Percentiles rank a stretch among this genome's conserved stretches.
Evolutionary conservation across 2,329 filamentous ascomycete genomes (phyloP).

Genomic region (Fusarium nisikadoi): DNA sequence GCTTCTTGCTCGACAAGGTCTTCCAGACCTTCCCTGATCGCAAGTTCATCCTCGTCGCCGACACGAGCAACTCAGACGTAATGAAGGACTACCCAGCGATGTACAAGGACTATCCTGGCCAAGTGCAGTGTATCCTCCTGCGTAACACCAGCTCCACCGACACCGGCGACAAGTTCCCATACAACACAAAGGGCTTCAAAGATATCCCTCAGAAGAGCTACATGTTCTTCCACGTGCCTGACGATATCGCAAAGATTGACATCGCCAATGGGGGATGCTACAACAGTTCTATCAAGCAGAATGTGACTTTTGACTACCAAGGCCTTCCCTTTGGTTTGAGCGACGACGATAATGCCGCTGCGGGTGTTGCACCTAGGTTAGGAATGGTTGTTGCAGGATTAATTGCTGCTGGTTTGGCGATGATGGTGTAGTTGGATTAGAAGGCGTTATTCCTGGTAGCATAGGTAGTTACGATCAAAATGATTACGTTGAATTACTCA

Average conservation of each 20-base stretch:
- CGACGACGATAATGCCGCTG: conserved; percentile 47
- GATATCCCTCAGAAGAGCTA: conserved; percentile 72
- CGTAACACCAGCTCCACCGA: conserved; percentile 80
- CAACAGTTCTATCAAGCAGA: conserved; percentile 72
- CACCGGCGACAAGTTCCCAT: conserved; percentile 73
- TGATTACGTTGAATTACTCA: conserved; percentile 1
- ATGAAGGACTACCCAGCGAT: conserved; percentile 74
- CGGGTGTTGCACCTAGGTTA: conserved; percentile 33
- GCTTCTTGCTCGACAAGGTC: conserved; percentile 74
- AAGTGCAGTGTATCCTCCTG: conserved; percentile 81
- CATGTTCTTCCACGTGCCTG: conserved; percentile 82
- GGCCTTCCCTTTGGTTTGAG: conserved; percentile 63
- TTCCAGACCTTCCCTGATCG: conserved; percentile 80
- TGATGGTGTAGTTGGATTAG: conserved; percentile 34
- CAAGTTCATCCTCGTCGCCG: conserved; percentile 80
- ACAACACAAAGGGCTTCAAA: conserved; percentile 78
- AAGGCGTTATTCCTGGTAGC: neutral
- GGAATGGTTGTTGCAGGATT: conserved; percentile 35
- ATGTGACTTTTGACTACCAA: conserved; percentile 76
- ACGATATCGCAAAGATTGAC: conserved; percentile 74
- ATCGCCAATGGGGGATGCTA: conserved; percentile 75
- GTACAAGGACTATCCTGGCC: conserved; percentile 72
- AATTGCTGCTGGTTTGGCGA: conserved; percentile 30
- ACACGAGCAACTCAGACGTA: conserved; percentile 80
- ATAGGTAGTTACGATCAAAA: conserved; percentile 12